Conservation (phyloP, 2,329 filamentous ascomycete genomes). For the Nigrospora oryzae region DNA sequence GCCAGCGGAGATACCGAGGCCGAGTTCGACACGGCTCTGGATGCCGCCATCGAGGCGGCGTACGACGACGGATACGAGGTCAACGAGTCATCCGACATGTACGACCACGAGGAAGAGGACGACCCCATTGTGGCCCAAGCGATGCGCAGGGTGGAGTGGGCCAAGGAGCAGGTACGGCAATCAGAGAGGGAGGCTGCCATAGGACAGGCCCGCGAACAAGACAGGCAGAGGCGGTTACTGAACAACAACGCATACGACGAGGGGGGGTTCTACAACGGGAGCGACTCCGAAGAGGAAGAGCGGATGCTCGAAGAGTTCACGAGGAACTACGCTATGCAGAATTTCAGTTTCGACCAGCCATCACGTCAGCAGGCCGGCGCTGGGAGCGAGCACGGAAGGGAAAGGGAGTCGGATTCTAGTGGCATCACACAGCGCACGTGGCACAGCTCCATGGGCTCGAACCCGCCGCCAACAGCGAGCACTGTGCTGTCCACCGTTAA, state of each 20-base stretch:
- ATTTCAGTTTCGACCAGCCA: slow-evolving; percentile 67
- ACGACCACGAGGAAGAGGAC: slow-evolving; percentile 23
- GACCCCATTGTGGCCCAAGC: slow-evolving; percentile 39
- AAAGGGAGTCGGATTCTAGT: slow-evolving; percentile 73
- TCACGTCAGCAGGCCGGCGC: slow-evolving; percentile 51
- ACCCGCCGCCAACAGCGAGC: slow-evolving; percentile 59
- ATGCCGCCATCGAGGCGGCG: slow-evolving; percentile 91
- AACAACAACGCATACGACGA: slow-evolving; percentile 20
- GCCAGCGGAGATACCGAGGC: slow-evolving; percentile 70
- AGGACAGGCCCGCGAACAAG: slow-evolving; percentile 50
- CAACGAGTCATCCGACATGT: slow-evolving; percentile 39
- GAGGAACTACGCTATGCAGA: slow-evolving; percentile 70
- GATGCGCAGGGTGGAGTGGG: slow-evolving; percentile 61
- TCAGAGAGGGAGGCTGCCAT: slow-evolving; percentile 62
- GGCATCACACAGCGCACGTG: slow-evolving; percentile 69
- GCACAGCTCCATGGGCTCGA: slow-evolving; percentile 71
- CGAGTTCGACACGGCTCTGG: slow-evolving; percentile 88
- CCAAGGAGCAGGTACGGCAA: slow-evolving; percentile 67
- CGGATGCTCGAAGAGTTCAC: slow-evolving; percentile 82
- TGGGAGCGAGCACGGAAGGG: slow-evolving; percentile 46
- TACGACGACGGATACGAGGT: slow-evolving; percentile 89
- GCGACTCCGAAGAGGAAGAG: slow-evolving; percentile 65
- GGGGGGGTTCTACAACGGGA: slow-evolving; percentile 56
- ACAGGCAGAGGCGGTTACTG: slow-evolving; percentile 37
- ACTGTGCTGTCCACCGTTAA: slow-evolving; percentile 65